phyloP scores from a whole-genome alignment of 768 basidiomycete species.

The Pholiota conissans region DNA sequence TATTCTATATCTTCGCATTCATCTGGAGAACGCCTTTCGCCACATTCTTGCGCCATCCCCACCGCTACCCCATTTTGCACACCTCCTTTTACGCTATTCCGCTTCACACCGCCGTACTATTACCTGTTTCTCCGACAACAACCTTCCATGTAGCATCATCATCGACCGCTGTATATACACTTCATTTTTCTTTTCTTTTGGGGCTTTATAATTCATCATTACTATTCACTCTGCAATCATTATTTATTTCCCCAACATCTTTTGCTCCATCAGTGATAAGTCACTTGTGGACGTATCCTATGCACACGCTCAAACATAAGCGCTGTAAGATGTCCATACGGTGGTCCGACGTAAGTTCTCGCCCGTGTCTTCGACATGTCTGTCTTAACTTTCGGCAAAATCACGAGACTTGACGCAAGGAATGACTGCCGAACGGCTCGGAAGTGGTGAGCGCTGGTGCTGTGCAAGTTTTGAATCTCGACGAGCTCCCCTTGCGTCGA shows the following conservation, averaged over 20 bases:
- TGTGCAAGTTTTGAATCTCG: neutral
- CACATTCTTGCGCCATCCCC: neutral
- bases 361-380: neutral
- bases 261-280: neutral
- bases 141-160: neutral
- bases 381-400: neutral
- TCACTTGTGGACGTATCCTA: neutral
- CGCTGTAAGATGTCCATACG: neutral
- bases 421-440: neutral
- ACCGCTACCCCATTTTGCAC: neutral
- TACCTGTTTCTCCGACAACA: neutral
- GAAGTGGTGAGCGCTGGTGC: neutral
- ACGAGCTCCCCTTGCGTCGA: neutral
- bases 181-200: neutral
- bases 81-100: neutral
- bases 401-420: neutral
- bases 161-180: neutral
- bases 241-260: neutral
- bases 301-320: neutral
- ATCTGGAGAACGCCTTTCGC: neutral
- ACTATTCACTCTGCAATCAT: neutral
- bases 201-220: neutral
- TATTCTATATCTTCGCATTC: slow-evolving; percentile 4
- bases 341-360: neutral
- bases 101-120: neutral